phyloP scores from a whole-genome alignment of 257 asterid genomes.

The Plantago major region DNA sequence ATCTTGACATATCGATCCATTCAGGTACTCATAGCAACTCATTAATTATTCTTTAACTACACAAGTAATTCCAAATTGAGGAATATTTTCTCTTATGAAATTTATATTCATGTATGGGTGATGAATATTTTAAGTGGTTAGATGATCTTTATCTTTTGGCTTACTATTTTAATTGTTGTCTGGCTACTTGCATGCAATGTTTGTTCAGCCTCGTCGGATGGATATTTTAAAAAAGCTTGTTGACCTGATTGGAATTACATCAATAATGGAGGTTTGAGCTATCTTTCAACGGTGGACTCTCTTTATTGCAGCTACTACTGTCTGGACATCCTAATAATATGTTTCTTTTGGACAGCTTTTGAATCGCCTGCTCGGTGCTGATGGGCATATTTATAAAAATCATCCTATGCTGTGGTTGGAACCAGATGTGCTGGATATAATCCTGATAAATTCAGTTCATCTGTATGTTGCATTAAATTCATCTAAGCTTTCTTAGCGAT shows the following conservation, averaged over 20 bases:
- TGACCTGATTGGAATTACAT: slow-evolving; percentile 76
- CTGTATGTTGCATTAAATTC: slow-evolving; percentile 59
- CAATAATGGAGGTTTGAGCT: slow-evolving; percentile 78
- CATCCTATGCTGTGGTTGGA: slow-evolving; percentile 79
- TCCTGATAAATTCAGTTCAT: slow-evolving; percentile 83
- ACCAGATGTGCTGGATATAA: slow-evolving; percentile 72
- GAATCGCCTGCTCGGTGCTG: slow-evolving; percentile 75
- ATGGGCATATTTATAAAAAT: slow-evolving; percentile 67
- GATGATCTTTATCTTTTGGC: slow-evolving; percentile 11
- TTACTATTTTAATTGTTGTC: slow-evolving; percentile 5
- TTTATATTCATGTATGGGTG: too few relatives aligned
- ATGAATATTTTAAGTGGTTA: slow-evolving; percentile 10
- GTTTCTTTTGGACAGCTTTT: slow-evolving; percentile 54
- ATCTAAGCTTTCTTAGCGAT: slow-evolving; percentile 23
- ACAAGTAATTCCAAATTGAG: too few relatives aligned
- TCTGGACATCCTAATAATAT: slow-evolving; percentile 22
- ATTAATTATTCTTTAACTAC: too few relatives aligned
- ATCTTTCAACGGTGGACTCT: slow-evolving; percentile 8
- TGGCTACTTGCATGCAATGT: slow-evolving; percentile 16
- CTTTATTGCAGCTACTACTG: neutral
- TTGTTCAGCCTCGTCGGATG: slow-evolving; percentile 38
- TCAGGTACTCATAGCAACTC: too few relatives aligned
- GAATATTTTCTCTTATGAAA: too few relatives aligned
- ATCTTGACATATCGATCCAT: too few relatives aligned
- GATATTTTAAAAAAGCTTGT: slow-evolving; percentile 47